A percentile compares a stretch with the other conserved stretches of the same genome.
Conservation (phyloP, 2,329 filamentous ascomycete species). For the Apiospora marii region DNA sequence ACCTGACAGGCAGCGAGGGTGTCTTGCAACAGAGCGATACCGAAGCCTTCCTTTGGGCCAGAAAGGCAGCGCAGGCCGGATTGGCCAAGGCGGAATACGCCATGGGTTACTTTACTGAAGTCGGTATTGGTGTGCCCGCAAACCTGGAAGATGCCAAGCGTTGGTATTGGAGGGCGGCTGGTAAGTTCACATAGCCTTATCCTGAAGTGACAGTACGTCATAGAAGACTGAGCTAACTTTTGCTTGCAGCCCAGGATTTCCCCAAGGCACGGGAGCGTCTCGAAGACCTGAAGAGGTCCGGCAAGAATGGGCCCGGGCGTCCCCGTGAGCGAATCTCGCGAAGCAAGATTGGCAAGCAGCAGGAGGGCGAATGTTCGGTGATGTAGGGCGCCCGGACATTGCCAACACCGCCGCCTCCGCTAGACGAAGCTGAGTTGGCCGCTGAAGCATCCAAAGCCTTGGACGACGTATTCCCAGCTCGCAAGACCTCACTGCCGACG, state of each 20-base stretch:
- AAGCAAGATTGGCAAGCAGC: constrained; percentile 81
- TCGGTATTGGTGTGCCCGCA: constrained; percentile 86
- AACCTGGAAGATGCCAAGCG: constrained; percentile 95
- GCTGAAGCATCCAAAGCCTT: not conserved
- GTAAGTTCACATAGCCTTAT: constrained; percentile 63
- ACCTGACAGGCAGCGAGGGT: constrained; percentile 87
- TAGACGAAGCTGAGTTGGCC: not conserved
- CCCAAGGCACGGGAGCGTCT: constrained; percentile 91
- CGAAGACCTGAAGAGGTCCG: constrained; percentile 87
- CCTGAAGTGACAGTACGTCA: not conserved
- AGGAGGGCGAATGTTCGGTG: constrained; percentile 86
- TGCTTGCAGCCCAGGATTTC: constrained; percentile 81
- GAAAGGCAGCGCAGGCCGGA: constrained; percentile 88
- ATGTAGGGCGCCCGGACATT: constrained; percentile 64
- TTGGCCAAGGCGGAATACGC: constrained; percentile 95
- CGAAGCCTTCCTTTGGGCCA: constrained; percentile 95
- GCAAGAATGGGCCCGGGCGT: constrained; percentile 71
- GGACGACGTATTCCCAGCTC: constrained; percentile 20
- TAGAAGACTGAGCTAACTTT: not conserved
- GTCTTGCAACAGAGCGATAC: constrained; percentile 92
- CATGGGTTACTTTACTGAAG: constrained; percentile 97
- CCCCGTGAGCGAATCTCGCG: constrained; percentile 81
- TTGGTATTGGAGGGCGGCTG: constrained; percentile 97
- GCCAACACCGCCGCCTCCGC: constrained; percentile 4
- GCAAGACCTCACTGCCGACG: constrained; percentile 24